Evolutionary conservation across 1,284 basidiomycete species (phyloP), one percentile per base, ranked within the genome.

Genomic region (Puccinia coronata): DNA sequence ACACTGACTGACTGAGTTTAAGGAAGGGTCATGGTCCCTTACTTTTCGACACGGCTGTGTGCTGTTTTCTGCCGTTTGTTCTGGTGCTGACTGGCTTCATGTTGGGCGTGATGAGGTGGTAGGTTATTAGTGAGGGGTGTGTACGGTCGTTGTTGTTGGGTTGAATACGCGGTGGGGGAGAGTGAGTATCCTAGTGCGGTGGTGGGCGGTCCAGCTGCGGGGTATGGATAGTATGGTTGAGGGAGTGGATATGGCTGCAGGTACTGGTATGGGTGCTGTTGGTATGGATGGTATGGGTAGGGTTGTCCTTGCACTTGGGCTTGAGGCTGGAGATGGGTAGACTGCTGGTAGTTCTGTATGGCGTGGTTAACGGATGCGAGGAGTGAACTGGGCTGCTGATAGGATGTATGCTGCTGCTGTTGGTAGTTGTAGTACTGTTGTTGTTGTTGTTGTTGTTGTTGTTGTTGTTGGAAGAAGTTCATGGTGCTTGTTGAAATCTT

Each of bases 301-400:
- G n/a, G 43, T 70, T 51, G 67, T n/a, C 18, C 8, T 61, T 31
- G 73, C n/a, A 14, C 18, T 28, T 63, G 25, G 23, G 2, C 9
- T 47, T 76, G 74, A 49, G 31, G 14, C 28, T 43, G 63, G 20
- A 5, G 2, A 36, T 63, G 49, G 47, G 61, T 77, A 53, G 14
- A 25, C 31, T 76, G 41, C 51, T 57, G 57, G 57, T 49, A 39
- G 47, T 67, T 49, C 41, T 55, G 63, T n/a, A 78, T 78, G 12
- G 75, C 75, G 51, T 61, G 61, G 34, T 78, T 78, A 63, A 78
- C 65, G 3, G 63, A 69, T 43, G 61, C 31, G 41, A 65, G 25
- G 1, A 78, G 39, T 49, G 75, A 69, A 34, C 69, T 78, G 1
- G 47, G 41, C 20, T 75, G 72, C n/a, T 59, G 43, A 53, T 41